phyloP scores from a whole-genome alignment of 2,329 filamentous ascomycete species.

The Xylariaceae sp. region DNA sequence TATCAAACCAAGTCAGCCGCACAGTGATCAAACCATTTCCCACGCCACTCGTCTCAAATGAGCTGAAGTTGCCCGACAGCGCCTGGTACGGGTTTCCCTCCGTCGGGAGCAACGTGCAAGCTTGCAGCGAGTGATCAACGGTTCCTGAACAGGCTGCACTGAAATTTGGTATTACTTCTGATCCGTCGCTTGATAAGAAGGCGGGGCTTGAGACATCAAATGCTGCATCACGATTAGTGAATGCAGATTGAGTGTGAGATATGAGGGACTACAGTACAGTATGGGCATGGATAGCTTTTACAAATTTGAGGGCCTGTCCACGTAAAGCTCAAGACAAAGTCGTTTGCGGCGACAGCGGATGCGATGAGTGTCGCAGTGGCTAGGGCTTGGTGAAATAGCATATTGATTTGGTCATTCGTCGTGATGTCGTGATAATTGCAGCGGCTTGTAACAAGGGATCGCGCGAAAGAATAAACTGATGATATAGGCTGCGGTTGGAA shows the following conservation, averaged over 20 bases:
- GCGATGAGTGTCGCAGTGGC: not conserved
- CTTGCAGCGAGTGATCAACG: conserved; percentile 14
- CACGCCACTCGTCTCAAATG: conserved; percentile 21
- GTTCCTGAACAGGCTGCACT: conserved; percentile 11
- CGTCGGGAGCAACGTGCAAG: conserved; percentile 8
- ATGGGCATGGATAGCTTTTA: conserved; percentile 15
- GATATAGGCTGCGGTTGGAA: no score
- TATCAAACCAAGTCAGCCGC: conserved; percentile 12
- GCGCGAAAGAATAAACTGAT: no score
- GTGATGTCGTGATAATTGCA: no score
- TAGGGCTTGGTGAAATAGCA: not conserved
- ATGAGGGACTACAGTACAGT: conserved; percentile 9
- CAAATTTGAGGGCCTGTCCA: conserved; percentile 16
- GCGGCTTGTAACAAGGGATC: no score
- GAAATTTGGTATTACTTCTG: conserved; percentile 10
- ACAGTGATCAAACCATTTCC: conserved; percentile 16
- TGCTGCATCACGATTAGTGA: conserved; percentile 3
- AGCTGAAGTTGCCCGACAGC: conserved; percentile 20
- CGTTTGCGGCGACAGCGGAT: conserved; percentile 6
- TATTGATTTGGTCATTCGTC: not conserved
- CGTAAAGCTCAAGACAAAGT: conserved; percentile 17
- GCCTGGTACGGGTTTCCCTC: conserved; percentile 1
- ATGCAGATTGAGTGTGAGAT: not conserved
- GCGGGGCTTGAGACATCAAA: conserved; percentile 15
- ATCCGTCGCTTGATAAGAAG: conserved; percentile 1